These are phyloP conservation scores for Citrus hindsii DNA, from an alignment of 345 rosid species.

Conservation along the genomic window DNA sequence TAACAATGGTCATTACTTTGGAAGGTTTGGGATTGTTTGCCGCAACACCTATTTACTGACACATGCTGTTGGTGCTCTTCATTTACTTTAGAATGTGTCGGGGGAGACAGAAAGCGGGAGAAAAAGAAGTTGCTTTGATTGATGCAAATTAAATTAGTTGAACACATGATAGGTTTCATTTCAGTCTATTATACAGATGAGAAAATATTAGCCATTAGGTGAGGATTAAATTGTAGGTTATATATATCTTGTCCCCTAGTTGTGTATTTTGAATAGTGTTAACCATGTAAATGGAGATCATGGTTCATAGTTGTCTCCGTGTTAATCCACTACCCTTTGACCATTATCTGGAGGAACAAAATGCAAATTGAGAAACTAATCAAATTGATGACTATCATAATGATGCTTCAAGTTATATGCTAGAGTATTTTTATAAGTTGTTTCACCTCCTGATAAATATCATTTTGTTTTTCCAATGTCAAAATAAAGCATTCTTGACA, in stretches of 20 bases:
- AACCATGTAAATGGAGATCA: not conserved
- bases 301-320: not conserved
- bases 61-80: slow-evolving; percentile 14
- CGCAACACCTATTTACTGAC: slow-evolving; percentile 19
- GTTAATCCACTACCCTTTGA: not conserved
- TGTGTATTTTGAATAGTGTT: not conserved
- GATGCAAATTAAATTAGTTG: not conserved
- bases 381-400: not conserved
- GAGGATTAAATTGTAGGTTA: not conserved
- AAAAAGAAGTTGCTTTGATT: not conserved
- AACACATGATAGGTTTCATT: not conserved
- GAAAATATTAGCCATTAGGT: not conserved
- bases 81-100: slow-evolving; percentile 5
- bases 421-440: not conserved
- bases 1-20: slow-evolving; percentile 21
- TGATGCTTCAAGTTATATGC: not conserved
- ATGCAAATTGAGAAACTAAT: not conserved
- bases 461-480: not conserved
- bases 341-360: not conserved
- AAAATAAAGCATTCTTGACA: not conserved
- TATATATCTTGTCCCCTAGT: not conserved
- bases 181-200: not conserved
- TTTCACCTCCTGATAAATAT: not conserved
- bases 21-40: slow-evolving; percentile 24
- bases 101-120: not conserved